Evolutionary conservation across 225 moss, liverwort and hornwort species (phyloP).

Genomic region (Pseudisothecium myosuroides): DNA sequence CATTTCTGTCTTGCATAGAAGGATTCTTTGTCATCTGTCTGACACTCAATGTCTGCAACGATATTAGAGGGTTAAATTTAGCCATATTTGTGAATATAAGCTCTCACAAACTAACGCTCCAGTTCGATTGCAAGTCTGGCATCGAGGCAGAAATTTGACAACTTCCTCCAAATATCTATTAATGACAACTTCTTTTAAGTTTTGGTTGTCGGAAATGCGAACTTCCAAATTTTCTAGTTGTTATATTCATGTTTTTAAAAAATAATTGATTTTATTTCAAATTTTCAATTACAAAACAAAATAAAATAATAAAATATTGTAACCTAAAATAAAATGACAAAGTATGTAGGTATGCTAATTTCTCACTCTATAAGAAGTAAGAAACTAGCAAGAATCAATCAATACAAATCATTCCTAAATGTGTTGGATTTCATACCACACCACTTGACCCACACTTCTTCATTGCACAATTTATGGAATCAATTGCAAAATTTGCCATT

Average conservation of each 20-base stretch:
- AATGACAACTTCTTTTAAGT: not conserved
- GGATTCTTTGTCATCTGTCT: too few relatives aligned
- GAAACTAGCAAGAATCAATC: too few relatives aligned
- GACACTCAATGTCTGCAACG: fast-evolving
- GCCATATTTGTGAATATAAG: not conserved
- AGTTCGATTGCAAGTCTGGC: fast-evolving
- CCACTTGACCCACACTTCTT: too few relatives aligned
- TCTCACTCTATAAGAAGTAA: not conserved
- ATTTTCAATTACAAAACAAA: not conserved
- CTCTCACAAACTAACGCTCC: not conserved
- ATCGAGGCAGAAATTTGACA: too few relatives aligned
- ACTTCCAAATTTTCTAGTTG: not conserved
- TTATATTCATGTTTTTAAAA: not conserved
- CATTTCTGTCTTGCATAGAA: too few relatives aligned
- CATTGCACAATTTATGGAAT: too few relatives aligned
- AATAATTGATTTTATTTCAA: not conserved
- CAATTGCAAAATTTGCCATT: too few relatives aligned
- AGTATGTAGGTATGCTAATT: not conserved
- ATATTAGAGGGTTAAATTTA: not conserved
- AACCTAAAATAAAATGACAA: not conserved
- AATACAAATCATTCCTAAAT: too few relatives aligned
- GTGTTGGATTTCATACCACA: too few relatives aligned
- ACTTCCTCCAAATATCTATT: too few relatives aligned
- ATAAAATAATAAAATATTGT: not conserved
- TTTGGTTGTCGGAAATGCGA: not conserved